Evolutionary conservation across 2,329 filamentous ascomycete genomes (phyloP).

Genomic region (Fusarium sp.): DNA sequence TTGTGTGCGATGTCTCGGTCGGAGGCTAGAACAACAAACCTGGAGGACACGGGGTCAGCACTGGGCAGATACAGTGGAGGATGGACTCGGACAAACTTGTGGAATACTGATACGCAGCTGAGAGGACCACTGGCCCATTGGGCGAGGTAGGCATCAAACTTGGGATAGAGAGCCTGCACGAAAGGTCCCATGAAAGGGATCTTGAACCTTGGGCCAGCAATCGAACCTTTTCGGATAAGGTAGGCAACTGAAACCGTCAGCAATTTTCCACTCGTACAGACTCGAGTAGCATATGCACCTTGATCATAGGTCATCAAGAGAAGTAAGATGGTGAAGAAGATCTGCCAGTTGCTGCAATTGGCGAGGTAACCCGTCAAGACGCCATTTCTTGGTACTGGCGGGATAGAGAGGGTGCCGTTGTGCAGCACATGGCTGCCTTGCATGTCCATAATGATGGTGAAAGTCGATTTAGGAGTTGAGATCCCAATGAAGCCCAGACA

Average conservation of each 20-base stretch:
- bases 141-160: slow-evolving; percentile 76
- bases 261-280: neutral
- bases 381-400: neutral
- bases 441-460: neutral
- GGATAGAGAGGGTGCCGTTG: slow-evolving; percentile 4
- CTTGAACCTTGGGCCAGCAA: slow-evolving; percentile 72
- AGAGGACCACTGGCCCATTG: slow-evolving; percentile 84
- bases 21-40: slow-evolving; percentile 83
- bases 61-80: too few relatives aligned
- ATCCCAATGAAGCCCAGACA: neutral
- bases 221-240: slow-evolving; percentile 68
- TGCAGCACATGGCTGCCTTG: neutral
- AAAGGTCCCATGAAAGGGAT: slow-evolving; percentile 80
- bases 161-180: slow-evolving; percentile 77
- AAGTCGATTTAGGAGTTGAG: neutral
- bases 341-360: slow-evolving; percentile 13
- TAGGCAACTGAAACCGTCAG: slow-evolving; percentile 63
- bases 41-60: slow-evolving; percentile 42
- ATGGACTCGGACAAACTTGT: slow-evolving; percentile 68
- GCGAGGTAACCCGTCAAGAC: slow-evolving; percentile 18
- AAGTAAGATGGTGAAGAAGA: slow-evolving; percentile 45
- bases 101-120: slow-evolving; percentile 86
- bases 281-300: slow-evolving; percentile 38
- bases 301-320: slow-evolving; percentile 54
- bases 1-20: slow-evolving; percentile 83